phyloP scores from a whole-genome alignment of 257 asterid genomes.

The Eustoma russellianum region DNA sequence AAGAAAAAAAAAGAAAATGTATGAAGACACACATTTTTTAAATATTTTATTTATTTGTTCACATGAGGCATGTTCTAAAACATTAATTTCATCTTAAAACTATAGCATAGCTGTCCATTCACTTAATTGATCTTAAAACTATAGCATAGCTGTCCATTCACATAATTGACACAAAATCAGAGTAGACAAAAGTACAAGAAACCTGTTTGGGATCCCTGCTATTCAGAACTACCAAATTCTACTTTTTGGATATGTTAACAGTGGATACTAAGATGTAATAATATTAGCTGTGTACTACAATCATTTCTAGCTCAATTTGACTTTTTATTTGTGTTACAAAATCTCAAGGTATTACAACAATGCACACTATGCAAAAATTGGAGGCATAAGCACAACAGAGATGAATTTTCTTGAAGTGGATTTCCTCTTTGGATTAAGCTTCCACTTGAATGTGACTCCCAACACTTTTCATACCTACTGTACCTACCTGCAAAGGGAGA shows the following conservation, averaged over 20 bases:
- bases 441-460: constrained; percentile 83
- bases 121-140: constrained; percentile 29
- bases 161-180: constrained; percentile 5
- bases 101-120: constrained; percentile 18
- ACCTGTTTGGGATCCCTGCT: constrained; percentile 2
- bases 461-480: constrained; percentile 59
- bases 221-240: background rate
- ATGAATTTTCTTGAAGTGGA: constrained; percentile 94
- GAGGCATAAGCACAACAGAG: constrained; percentile 91
- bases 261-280: too few species aligned
- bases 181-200: background rate
- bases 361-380: constrained; percentile 93
- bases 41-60: too few species aligned
- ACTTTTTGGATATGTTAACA: too few species aligned
- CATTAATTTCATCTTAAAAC: constrained; percentile 27
- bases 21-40: too few species aligned
- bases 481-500: constrained; percentile 62
- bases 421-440: constrained; percentile 81
- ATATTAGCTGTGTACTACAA: too few species aligned
- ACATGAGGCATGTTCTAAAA: too few species aligned
- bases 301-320: too few species aligned
- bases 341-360: constrained; percentile 53
- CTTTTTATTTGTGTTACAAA: too few species aligned
- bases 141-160: constrained; percentile 18
- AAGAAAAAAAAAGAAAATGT: too few species aligned